Base-by-base conservation (phyloP, 2,329 filamentous ascomycete species). In the Fusarium poae region DNA sequence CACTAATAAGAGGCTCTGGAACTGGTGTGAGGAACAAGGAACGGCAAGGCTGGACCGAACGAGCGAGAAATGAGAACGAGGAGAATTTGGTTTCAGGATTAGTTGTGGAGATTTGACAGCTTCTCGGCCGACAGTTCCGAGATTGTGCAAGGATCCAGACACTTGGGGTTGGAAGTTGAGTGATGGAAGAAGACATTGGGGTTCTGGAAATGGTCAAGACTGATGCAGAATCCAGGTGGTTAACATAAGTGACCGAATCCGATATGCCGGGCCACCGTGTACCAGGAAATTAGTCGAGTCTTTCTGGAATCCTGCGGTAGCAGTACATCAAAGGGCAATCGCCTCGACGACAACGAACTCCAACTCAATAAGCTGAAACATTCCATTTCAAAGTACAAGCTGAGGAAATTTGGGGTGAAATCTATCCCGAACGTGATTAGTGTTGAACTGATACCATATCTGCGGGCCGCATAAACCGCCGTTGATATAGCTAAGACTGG, bases 31-130 rank as follows among this genome's bases (percentile, higher is more conserved):
- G 56, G 63, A 60, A 40, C 71, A 57, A 43, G 65, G 72, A 59
- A 65, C 48, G 63, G 50, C 61, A 65, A 55, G 61, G 62, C 65
- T 67, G 57, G 54, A 70, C 63, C 65, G 58, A 61, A 71, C 60
- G 53, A 74, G 56, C 48, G 55, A 67, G 63, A 66, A 68, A 73
- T 72, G 62, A 74, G 65, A 59, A 53, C 52, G 42, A 58, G 57
- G 49, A 65, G 56, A 44, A 34, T 68, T 48, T 58, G 48, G 72
- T 74, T 74, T 74, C 72, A 74, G 69, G 56, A 66, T 68, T 66
- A 67, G 67, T 62, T 67, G 71, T 72, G 67, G 71, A 57, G 65
- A 67, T 57, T 44, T 52, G 49, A 44, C 51, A 63, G 34, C 57
- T 55, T 42, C 53, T 72, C 63, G 66, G 66, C 59, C 43, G 58